Percentiles rank a stretch among this genome's conserved stretches.
These are phyloP conservation scores for Oenanthe sinensis DNA, from an alignment of 129 eudicot species.

Conservation along the genomic window DNA sequence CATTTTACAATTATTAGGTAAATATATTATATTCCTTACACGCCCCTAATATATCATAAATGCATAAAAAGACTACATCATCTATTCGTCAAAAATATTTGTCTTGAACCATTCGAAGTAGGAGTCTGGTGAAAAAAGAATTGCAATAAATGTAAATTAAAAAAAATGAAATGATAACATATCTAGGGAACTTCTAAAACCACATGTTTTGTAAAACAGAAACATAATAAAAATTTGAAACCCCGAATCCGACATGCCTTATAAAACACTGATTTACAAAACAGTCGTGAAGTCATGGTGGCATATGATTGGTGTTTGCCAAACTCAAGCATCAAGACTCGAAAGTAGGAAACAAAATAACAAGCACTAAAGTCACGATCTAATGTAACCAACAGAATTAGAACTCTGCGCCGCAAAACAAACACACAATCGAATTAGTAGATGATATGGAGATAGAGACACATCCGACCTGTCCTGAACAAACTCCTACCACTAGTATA, in stretches of 20 bases:
- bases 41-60: background rate
- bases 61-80: background rate
- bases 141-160: too few species aligned
- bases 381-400: background rate
- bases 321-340: background rate
- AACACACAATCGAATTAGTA: background rate
- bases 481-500: background rate
- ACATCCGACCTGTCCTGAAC: background rate
- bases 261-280: too few species aligned
- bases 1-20: background rate
- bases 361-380: background rate
- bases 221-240: background rate
- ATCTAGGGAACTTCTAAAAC: background rate
- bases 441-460: background rate
- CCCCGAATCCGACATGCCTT: background rate
- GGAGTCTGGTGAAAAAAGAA: too few species aligned
- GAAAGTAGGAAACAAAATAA: background rate
- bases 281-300: background rate
- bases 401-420: background rate
- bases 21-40: background rate
- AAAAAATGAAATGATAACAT: too few species aligned
- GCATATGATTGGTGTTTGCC: background rate
- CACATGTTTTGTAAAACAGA: background rate
- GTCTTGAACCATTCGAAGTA: too few species aligned
- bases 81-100: background rate